Evolutionary conservation across 331 rosid genomes (phyloP).

Genomic region (Malus hybrid): DNA sequence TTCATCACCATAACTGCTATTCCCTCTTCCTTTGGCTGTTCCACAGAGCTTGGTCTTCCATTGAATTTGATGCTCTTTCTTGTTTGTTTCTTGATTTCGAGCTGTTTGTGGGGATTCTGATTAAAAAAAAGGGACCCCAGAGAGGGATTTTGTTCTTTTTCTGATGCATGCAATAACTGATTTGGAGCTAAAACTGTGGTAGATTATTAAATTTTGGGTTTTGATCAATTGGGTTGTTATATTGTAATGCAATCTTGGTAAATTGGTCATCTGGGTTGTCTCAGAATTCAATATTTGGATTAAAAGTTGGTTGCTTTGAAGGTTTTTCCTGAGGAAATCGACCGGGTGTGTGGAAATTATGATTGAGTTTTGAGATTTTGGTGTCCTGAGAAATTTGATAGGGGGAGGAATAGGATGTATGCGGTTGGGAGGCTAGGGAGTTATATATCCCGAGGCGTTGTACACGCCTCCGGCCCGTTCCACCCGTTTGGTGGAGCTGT

Average conservation of each 20-base stretch:
- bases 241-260: neutral
- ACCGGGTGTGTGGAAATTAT: neutral
- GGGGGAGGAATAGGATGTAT: constrained; percentile 29
- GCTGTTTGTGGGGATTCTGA: neutral
- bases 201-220: neutral
- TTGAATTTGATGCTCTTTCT: neutral
- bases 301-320: neutral
- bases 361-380: constrained; percentile 12
- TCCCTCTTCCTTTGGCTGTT: constrained; percentile 19
- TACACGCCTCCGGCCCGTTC: constrained; percentile 73
- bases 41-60: neutral
- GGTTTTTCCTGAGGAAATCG: neutral
- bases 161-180: neutral
- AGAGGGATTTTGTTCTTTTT: neutral
- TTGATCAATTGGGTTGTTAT: neutral
- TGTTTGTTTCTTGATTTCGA: neutral
- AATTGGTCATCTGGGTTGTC: constrained; percentile 10
- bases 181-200: neutral
- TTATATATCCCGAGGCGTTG: constrained; percentile 57
- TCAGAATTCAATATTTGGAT: neutral
- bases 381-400: constrained; percentile 13
- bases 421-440: constrained; percentile 76
- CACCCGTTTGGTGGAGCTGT: constrained; percentile 98
- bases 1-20: constrained; percentile 5
- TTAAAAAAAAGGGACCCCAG: neutral